Evolutionary conservation across 2,329 filamentous ascomycete genomes (phyloP).

Genomic region (Colletotrichum coccodes): DNA sequence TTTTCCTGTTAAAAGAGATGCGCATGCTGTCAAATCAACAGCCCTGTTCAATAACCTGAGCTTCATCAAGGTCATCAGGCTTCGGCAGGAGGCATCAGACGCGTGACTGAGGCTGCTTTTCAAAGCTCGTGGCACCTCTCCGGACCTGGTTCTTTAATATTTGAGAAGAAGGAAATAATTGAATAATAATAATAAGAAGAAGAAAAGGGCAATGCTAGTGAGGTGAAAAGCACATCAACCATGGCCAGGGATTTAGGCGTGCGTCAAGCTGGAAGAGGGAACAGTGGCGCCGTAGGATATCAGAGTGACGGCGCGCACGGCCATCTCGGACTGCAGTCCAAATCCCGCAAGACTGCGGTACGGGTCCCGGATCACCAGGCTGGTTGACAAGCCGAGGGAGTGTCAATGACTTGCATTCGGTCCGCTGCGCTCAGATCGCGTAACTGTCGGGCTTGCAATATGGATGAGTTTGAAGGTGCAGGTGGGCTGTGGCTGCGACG

Average conservation of each 20-base stretch:
- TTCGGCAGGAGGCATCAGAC: slow-evolving; percentile 89
- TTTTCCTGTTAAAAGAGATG: too few species aligned
- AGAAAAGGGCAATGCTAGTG: not conserved
- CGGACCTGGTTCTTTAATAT: too few species aligned
- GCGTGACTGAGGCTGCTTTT: slow-evolving; percentile 78
- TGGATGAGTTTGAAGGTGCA: slow-evolving; percentile 1
- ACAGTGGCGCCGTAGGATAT: slow-evolving; percentile 79
- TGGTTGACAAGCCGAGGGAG: slow-evolving; percentile 49
- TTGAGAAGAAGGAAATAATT: too few species aligned
- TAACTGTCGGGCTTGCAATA: not conserved
- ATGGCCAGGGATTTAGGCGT: slow-evolving; percentile 74
- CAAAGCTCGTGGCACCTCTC: slow-evolving; percentile 39
- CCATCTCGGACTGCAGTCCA: slow-evolving; percentile 55
- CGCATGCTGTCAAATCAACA: too few species aligned
- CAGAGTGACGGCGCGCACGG: slow-evolving; percentile 59
- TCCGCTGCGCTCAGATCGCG: not conserved
- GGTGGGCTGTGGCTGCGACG: not conserved
- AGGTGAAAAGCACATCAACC: slow-evolving; percentile 52
- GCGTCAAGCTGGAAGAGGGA: slow-evolving; percentile 71
- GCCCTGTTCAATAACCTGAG: slow-evolving; percentile 42
- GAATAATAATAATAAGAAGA: too few species aligned
- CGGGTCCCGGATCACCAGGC: slow-evolving; percentile 52
- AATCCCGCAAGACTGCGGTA: slow-evolving; percentile 49
- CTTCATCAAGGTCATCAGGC: slow-evolving; percentile 82
- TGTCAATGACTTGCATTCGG: slow-evolving; percentile 43